Conservation (phyloP, 306 rosid genomes). For the Bauhinia variegata region DNA sequence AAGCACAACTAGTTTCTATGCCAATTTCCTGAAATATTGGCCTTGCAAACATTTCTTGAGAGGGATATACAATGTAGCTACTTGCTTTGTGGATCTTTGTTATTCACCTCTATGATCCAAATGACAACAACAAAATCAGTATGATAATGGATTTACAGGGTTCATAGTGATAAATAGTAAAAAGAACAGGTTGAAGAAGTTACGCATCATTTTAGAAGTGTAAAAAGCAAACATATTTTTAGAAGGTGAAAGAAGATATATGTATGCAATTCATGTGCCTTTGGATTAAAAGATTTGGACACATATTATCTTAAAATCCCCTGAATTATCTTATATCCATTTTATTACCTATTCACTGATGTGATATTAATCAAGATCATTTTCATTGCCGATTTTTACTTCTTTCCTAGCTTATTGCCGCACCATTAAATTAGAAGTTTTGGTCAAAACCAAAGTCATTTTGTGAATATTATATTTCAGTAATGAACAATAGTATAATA, state of each 20-base stretch:
- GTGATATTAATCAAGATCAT: neutral
- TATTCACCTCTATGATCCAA: constrained; percentile 5
- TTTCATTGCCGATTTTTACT: neutral
- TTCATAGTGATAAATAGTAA: too few species aligned
- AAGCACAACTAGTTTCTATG: constrained; percentile 9
- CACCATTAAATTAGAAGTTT: neutral
- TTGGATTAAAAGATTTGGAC: too few species aligned
- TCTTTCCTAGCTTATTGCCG: neutral
- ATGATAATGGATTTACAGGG: neutral
- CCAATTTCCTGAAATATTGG: neutral
- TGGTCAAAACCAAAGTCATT: too few species aligned
- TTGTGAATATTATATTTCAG: too few species aligned
- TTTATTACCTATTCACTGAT: neutral
- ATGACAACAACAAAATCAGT: constrained; percentile 12
- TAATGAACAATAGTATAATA: constrained; percentile 12
- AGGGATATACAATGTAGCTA: too few species aligned
- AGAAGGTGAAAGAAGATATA: too few species aligned
- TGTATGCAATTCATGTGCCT: too few species aligned
- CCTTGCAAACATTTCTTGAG: too few species aligned
- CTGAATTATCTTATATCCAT: neutral
- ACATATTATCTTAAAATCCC: too few species aligned
- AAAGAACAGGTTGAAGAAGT: too few species aligned
- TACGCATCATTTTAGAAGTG: too few species aligned
- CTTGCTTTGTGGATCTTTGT: constrained; percentile 19
- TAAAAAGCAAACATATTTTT: too few species aligned